phyloP scores from a whole-genome alignment of 2,329 filamentous ascomycete genomes.

The Lizonia empirigonia region DNA sequence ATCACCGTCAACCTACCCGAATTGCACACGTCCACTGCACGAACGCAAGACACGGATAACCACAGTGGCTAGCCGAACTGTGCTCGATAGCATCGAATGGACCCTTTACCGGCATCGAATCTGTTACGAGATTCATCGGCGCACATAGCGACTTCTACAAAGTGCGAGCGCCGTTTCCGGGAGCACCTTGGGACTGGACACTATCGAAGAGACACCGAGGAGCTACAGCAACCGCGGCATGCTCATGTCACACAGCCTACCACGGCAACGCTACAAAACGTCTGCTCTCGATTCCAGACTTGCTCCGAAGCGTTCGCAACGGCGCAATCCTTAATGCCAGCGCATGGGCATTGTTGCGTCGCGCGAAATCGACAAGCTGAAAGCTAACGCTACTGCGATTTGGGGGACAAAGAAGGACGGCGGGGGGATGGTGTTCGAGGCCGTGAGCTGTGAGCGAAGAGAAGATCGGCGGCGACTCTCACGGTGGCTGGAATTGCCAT shows the following conservation, averaged over 20 bases:
- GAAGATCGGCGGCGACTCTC: slow-evolving; percentile 15
- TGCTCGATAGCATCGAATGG: not conserved
- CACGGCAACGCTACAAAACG: slow-evolving; percentile 10
- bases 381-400: slow-evolving; percentile 4
- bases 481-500: slow-evolving; percentile 37
- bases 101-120: slow-evolving; percentile 11
- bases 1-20: not conserved
- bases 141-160: slow-evolving; percentile 42
- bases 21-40: not conserved
- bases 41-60: not conserved
- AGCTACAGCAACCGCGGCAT: slow-evolving; percentile 31
- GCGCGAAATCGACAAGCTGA: not conserved
- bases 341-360: not conserved
- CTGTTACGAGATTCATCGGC: slow-evolving; percentile 37
- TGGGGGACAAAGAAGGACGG: slow-evolving; percentile 6
- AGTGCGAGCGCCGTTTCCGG: slow-evolving; percentile 20
- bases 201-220: slow-evolving; percentile 14
- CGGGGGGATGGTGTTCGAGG: not conserved
- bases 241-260: slow-evolving; percentile 36
- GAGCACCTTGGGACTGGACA: slow-evolving; percentile 29
- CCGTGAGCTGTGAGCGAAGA: slow-evolving; percentile 1
- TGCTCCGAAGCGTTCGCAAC: not conserved
- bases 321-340: not conserved
- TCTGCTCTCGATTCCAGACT: not conserved
- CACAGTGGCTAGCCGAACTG: not conserved